Evolutionary conservation across 1,284 basidiomycete genomes (phyloP), one percentile per base, ranked within the genome.

Genomic region (Uromyces viciae-fabae): DNA sequence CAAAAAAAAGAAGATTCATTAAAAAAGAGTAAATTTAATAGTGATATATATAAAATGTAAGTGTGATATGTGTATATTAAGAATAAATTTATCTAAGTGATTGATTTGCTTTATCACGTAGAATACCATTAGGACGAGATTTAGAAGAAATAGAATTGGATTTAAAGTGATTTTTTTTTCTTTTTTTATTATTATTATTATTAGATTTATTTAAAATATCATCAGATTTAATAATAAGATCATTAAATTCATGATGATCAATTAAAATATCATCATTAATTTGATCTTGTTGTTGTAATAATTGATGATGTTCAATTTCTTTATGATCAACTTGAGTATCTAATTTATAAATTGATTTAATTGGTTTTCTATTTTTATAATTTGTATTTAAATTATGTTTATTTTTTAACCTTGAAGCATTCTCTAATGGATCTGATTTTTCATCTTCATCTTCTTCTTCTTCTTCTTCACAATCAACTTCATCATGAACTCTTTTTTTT

Each of bases 21-120:
- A 38, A 28, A 17, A 31, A 33, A 64, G 19, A 43, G 19, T 28
- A 58, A 28, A 76, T 64, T 76, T 49, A 11, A 49, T 11, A 49
- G 56, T 60, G 3, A 25, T 33, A 60, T 7, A 60, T 25, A 60
- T 3, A 28, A 28, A 60, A 28, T n/a, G 22, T 56, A n/a, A 56
- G 22, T 5, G 22, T 22, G 33, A 28, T 11, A 31, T n/a, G 17
- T 19, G 56, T 28, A 31, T 58, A 3, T 17, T 3, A 2, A 40
- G 62, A 9, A n/a, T n/a, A n/a, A 11, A 60, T 31, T 52, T 52
- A 71, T 25, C 68, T n/a, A 43, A 71, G 36, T 19, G 54, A 68
- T 31, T 71, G 76, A 62, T 79, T 79, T 19, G 66, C 66, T 62
- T 79, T 79, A 60, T 79, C 76, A 56, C 76, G 76, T 11, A 79